These are phyloP conservation scores for Suhomyces tanzawaensis DNA, from an alignment of 805 yeast species.

Conservation along the genomic window DNA sequence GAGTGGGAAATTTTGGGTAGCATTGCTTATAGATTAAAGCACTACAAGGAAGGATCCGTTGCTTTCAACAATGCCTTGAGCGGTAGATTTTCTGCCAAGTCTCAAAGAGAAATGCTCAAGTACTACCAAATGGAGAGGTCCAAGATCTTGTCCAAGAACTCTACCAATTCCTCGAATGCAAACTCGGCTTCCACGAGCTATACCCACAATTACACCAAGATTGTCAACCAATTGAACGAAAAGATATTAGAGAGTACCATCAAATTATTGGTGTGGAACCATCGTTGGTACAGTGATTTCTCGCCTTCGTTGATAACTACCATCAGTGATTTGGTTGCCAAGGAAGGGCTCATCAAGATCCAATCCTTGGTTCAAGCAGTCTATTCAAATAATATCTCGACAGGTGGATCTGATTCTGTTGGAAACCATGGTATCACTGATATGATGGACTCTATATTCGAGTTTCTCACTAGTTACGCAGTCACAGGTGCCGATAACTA, in stretches of 20 bases:
- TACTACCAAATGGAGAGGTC: constrained; percentile 56
- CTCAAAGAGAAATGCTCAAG: constrained; percentile 70
- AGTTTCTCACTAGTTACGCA: constrained; percentile 44
- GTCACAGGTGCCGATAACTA: constrained; percentile 44
- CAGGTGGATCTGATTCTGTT: constrained; percentile 6
- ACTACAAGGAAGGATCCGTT: constrained; percentile 78
- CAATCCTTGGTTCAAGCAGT: constrained; percentile 68
- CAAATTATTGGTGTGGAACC: constrained; percentile 92
- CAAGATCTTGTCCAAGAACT: constrained; percentile 30
- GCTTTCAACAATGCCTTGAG: constrained; percentile 76
- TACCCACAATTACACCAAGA: constrained; percentile 36
- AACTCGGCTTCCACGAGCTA: constrained; percentile 9
- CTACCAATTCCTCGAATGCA: constrained; percentile 11
- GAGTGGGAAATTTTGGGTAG: constrained; percentile 94
- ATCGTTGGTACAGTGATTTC: constrained; percentile 94
- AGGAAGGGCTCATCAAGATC: constrained; percentile 77
- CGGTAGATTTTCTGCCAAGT: constrained; percentile 75
- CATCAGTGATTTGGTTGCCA: constrained; percentile 59
- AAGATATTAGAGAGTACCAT: constrained; percentile 67
- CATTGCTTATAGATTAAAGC: constrained; percentile 82
- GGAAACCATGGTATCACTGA: constrained; percentile 55
- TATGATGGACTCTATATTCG: constrained; percentile 52
- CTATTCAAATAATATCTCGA: constrained; percentile 41
- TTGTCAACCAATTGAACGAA: constrained; percentile 46
- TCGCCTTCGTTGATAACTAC: constrained; percentile 65